These are phyloP conservation scores for Voacanga thouarsii DNA, from an alignment of 257 asterid species.

Conservation along the genomic window DNA sequence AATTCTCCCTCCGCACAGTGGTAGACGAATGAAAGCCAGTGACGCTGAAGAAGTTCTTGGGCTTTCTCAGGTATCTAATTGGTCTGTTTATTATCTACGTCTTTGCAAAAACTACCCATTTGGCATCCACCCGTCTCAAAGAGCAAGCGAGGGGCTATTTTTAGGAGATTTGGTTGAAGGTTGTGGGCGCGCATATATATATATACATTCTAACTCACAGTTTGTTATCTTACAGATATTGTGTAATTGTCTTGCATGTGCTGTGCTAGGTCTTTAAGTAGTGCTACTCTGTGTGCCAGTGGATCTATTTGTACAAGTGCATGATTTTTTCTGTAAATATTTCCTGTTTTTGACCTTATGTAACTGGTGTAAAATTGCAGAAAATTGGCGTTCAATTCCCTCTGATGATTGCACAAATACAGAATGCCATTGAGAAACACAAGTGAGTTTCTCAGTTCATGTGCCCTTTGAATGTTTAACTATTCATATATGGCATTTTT, in stretches of 20 bases:
- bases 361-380: constrained; percentile 45
- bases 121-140: neutral
- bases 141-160: neutral
- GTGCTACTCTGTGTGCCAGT: neutral
- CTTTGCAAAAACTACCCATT: neutral
- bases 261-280: neutral
- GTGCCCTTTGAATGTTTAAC: neutral
- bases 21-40: constrained; percentile 39
- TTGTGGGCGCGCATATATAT: neutral
- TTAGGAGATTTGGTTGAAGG: neutral
- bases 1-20: constrained; percentile 44
- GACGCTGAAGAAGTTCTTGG: constrained; percentile 55
- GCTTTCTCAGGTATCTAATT: constrained; percentile 58
- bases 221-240: neutral
- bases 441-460: constrained; percentile 47
- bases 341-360: neutral
- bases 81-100: constrained; percentile 21
- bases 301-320: neutral
- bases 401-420: constrained; percentile 42
- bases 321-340: neutral
- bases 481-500: neutral
- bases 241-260: neutral
- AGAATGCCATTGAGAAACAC: constrained; percentile 59
- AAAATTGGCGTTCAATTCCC: constrained; percentile 49
- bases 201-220: neutral